Evolutionary conservation across 305 asterid genomes (phyloP).

Genomic region (Rubia occidens): DNA sequence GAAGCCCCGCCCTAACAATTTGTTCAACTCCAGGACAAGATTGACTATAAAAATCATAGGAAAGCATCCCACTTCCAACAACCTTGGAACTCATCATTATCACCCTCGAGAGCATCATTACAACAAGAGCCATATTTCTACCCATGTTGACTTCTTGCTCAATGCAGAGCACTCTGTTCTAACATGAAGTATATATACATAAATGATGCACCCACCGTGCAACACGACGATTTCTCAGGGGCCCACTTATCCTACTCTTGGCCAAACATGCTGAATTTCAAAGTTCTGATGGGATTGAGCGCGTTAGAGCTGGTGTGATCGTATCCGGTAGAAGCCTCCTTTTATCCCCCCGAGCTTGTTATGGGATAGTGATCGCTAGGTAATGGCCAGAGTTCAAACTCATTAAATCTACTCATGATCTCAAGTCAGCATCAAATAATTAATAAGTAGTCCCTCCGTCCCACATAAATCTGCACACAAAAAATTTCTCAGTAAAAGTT

Average conservation of each 20-base stretch:
- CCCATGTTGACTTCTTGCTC: background rate
- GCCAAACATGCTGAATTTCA: background rate
- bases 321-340: background rate
- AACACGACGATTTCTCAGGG: too few species aligned
- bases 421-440: background rate
- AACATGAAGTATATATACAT: background rate
- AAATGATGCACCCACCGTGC: background rate
- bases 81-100: background rate
- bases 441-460: background rate
- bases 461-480: too few species aligned
- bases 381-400: background rate
- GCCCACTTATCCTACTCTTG: too few species aligned
- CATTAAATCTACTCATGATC: background rate
- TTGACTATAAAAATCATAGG: background rate
- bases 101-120: background rate
- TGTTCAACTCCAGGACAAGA: slow-evolving; percentile 7
- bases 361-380: background rate
- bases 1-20: background rate
- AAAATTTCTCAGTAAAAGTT: too few species aligned
- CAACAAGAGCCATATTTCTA: background rate
- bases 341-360: background rate
- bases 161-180: background rate
- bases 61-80: background rate
- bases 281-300: background rate
- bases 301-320: too few species aligned